These are phyloP conservation scores for Rubia yunnanensis DNA, from an alignment of 257 asterid genomes.

Conservation along the genomic window DNA sequence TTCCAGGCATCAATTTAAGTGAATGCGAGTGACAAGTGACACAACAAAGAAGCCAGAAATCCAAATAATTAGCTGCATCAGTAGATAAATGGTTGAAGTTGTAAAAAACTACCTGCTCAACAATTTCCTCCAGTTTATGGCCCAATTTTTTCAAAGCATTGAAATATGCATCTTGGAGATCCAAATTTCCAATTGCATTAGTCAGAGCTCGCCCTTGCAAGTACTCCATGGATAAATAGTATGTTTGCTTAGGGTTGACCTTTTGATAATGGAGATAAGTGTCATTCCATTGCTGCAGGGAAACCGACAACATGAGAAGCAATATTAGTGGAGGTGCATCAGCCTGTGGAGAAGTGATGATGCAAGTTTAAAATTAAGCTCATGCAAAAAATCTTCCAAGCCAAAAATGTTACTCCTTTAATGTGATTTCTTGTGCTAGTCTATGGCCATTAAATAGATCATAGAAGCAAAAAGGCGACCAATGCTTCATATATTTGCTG, in stretches of 20 bases:
- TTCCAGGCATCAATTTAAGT: not conserved
- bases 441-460: not conserved
- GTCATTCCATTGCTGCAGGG: conserved; percentile 91
- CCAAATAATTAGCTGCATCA: not conserved
- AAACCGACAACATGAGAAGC: not conserved
- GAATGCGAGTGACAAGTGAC: not conserved
- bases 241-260: conserved; percentile 90
- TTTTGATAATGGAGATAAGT: conserved; percentile 82
- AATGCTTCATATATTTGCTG: not conserved
- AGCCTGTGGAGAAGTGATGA: not conserved
- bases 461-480: not conserved
- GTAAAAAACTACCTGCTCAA: conserved; percentile 62
- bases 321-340: conserved; percentile 1
- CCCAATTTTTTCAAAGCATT: conserved; percentile 82
- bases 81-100: conserved; percentile 7
- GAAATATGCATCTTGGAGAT: conserved; percentile 71
- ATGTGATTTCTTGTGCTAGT: not conserved
- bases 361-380: not conserved
- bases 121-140: conserved; percentile 77
- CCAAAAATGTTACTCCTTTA: not conserved
- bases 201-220: conserved; percentile 98
- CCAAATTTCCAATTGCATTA: conserved; percentile 94
- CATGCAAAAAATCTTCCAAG: not conserved
- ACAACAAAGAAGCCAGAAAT: not conserved
- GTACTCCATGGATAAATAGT: conserved; percentile 97